phyloP scores from a whole-genome alignment of 805 yeast genomes.

The Cyberlindnera maclurae region DNA sequence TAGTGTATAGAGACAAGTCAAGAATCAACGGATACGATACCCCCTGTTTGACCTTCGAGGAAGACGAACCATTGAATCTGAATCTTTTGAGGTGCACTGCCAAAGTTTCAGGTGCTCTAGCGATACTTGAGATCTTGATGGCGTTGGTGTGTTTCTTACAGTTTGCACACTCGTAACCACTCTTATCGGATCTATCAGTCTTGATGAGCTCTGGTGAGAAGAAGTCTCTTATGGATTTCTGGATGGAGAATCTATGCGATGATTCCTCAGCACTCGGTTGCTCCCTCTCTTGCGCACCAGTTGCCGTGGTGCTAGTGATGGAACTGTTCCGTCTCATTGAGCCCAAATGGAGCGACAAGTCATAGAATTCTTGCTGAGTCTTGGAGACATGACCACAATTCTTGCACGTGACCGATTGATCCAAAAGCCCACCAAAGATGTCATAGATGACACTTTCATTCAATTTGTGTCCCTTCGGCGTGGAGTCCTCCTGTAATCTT shows the following conservation, averaged over 20 bases:
- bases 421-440: slow-evolving; percentile 85
- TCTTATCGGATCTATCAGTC: slow-evolving; percentile 56
- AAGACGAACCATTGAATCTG: slow-evolving; percentile 72
- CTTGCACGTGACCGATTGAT: slow-evolving; percentile 79
- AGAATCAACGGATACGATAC: slow-evolving; percentile 74
- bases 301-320: slow-evolving; percentile 5
- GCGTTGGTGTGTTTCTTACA: slow-evolving; percentile 78
- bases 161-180: slow-evolving; percentile 83
- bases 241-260: slow-evolving; percentile 51
- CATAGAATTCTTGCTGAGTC: slow-evolving; percentile 92
- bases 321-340: slow-evolving; percentile 19
- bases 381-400: slow-evolving; percentile 76
- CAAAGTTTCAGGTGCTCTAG: slow-evolving; percentile 81
- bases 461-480: slow-evolving; percentile 83
- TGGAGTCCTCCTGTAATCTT: slow-evolving; percentile 83
- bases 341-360: slow-evolving; percentile 70
- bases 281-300: slow-evolving; percentile 5
- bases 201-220: slow-evolving; percentile 77
- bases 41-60: slow-evolving; percentile 82
- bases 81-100: slow-evolving; percentile 86
- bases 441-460: slow-evolving; percentile 81
- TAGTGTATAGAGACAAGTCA: slow-evolving; percentile 61
- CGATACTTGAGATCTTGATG: slow-evolving; percentile 63
- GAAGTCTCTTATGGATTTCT: slow-evolving; percentile 69
- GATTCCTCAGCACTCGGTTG: slow-evolving; percentile 10